Evolutionary conservation across 108 stramenopile species (phyloP).

Genomic region (Nitzschia putrida): DNA sequence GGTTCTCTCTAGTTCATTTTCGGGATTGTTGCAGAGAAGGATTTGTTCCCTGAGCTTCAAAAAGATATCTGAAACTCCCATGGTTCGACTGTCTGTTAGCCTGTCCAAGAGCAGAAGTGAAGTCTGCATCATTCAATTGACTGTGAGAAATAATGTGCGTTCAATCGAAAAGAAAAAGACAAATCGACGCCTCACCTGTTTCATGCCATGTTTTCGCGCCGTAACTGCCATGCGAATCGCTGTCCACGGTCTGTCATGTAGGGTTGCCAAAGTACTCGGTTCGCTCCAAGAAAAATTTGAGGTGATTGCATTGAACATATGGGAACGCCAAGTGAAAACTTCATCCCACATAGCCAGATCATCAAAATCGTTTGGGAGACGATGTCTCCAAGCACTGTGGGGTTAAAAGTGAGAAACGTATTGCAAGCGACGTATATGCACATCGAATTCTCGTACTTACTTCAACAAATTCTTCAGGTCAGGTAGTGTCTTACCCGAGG

Average conservation of each 20-base stretch:
- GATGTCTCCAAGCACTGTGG: conserved; percentile 86
- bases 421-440: not conserved
- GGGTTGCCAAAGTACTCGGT: conserved; percentile 72
- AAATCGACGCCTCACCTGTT: conserved; percentile 43
- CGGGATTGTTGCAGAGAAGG: conserved; percentile 63
- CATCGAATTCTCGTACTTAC: conserved; percentile 26
- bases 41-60: conserved; percentile 93
- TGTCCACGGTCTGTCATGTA: conserved; percentile 94
- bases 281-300: conserved; percentile 83
- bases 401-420: not conserved
- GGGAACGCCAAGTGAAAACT: conserved; percentile 83
- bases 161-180: not conserved
- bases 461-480: conserved; percentile 87
- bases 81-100: conserved; percentile 60
- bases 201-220: conserved; percentile 87
- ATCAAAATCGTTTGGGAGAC: conserved; percentile 91
- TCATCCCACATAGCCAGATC: conserved; percentile 88
- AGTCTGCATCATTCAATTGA: conserved; percentile 33
- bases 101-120: conserved; percentile 61
- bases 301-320: conserved; percentile 82
- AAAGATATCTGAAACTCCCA: conserved; percentile 91
- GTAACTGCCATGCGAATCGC: conserved; percentile 80
- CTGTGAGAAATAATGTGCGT: not conserved
- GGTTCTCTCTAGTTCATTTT: conserved; percentile 62
- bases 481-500: conserved; percentile 71